A percentile compares a stretch with the other conserved stretches of the same genome.
phyloP scores from a whole-genome alignment of 257 asterid species.

The Nemophila menziesii region DNA sequence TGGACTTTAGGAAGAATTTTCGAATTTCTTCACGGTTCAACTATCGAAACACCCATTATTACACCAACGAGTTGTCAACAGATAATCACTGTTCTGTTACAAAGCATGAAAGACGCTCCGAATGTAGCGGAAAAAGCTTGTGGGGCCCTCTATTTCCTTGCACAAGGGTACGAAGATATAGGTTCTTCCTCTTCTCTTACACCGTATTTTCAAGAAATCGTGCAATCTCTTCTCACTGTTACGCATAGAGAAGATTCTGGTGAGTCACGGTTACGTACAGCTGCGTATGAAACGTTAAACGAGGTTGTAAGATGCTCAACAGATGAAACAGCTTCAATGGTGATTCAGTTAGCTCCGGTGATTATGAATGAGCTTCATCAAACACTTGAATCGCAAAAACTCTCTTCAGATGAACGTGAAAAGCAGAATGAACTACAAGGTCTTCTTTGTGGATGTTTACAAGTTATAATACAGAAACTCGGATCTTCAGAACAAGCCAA shows the following conservation, averaged over 20 bases:
- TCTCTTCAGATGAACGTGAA: constrained; percentile 20
- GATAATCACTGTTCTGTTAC: constrained; percentile 19
- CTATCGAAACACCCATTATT: constrained; percentile 18
- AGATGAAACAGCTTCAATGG: constrained; percentile 18
- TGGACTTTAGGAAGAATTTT: constrained; percentile 54
- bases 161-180: constrained; percentile 18
- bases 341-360: constrained; percentile 14
- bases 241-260: constrained; percentile 21
- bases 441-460: constrained; percentile 22
- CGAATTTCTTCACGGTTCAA: constrained; percentile 46
- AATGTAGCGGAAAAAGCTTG: constrained; percentile 21
- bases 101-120: constrained; percentile 20
- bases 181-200: constrained; percentile 17
- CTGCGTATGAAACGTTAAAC: constrained; percentile 21
- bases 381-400: constrained; percentile 17
- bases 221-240: constrained; percentile 17
- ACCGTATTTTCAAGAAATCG: constrained; percentile 19
- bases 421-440: constrained; percentile 22
- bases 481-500: constrained; percentile 15
- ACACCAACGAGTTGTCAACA: constrained; percentile 21
- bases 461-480: constrained; percentile 20
- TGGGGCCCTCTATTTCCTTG: constrained; percentile 22
- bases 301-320: constrained; percentile 22
- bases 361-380: constrained; percentile 20
- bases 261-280: constrained; percentile 18